A percentile compares a stretch with the other conserved stretches of the same genome.
Evolutionary conservation across 257 asterid species (phyloP).

Genomic region (Scutellaria barbata): DNA sequence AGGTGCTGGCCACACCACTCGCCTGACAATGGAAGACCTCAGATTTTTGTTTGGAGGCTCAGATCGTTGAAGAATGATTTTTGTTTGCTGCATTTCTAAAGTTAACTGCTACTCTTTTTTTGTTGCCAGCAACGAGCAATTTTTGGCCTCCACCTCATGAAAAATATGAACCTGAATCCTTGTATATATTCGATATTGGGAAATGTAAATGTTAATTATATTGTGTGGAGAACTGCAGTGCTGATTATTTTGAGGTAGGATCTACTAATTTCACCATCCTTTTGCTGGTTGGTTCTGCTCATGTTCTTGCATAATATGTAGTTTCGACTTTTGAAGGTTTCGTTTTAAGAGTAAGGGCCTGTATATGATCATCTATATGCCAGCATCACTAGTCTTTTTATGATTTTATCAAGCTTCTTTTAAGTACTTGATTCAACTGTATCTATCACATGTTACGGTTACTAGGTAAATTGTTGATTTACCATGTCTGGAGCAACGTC

Average conservation of each 20-base stretch:
- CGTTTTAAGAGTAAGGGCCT: constrained; percentile 3
- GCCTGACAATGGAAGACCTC: constrained; percentile 78
- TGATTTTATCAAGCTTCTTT: no score
- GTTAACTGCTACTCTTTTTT: constrained; percentile 3
- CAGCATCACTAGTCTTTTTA: not conserved
- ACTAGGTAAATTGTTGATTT: not conserved
- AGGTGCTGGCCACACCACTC: constrained; percentile 66
- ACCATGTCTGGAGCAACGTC: not conserved
- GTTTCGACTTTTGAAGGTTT: constrained; percentile 15
- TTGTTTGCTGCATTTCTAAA: not conserved
- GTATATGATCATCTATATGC: not conserved
- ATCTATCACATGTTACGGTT: no score
- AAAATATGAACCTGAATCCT: constrained; percentile 30
- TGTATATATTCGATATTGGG: constrained; percentile 25
- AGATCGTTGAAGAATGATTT: constrained; percentile 33
- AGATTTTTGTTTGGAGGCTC: constrained; percentile 64
- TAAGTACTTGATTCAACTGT: no score
- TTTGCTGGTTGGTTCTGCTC: not conserved
- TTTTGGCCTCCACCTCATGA: constrained; percentile 31
- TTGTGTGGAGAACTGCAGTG: constrained; percentile 13
- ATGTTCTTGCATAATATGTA: constrained; percentile 19
- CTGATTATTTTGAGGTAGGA: constrained; percentile 25
- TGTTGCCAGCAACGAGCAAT: constrained; percentile 33
- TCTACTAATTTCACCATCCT: constrained; percentile 15
- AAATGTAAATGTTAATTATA: constrained; percentile 36